Percentiles rank a stretch among this genome's conserved stretches.
phyloP scores from a whole-genome alignment of 768 basidiomycete genomes.

The Boletus sensibilis region DNA sequence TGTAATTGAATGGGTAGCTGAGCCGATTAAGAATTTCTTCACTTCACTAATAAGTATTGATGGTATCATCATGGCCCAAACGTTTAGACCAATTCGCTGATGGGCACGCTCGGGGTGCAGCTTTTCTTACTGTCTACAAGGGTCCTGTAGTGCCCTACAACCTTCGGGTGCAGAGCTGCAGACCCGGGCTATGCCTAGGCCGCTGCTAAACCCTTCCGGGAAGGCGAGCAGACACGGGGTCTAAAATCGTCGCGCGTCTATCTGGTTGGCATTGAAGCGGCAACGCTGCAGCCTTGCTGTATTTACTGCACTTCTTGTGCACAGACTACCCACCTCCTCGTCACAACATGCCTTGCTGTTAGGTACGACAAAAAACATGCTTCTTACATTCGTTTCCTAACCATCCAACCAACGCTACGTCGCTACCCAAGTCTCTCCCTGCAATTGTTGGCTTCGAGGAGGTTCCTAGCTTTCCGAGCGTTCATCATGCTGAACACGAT shows the following conservation, averaged over 20 bases:
- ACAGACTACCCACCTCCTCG: background rate
- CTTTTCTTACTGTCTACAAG: background rate
- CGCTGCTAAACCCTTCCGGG: background rate
- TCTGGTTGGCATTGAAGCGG: background rate
- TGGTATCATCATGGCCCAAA: too few species aligned
- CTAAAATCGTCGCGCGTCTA: background rate
- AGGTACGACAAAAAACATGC: too few species aligned
- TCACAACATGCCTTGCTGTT: background rate
- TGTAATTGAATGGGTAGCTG: too few species aligned
- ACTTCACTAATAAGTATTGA: too few species aligned
- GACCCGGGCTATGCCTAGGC: too few species aligned
- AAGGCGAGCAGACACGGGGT: background rate
- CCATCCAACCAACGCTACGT: background rate
- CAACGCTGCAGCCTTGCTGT: background rate
- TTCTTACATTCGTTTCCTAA: too few species aligned
- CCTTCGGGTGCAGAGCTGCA: background rate
- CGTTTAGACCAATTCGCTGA: too few species aligned
- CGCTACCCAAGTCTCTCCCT: background rate
- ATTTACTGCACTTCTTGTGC: background rate
- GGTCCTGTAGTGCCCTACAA: background rate
- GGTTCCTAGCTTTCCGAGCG: background rate
- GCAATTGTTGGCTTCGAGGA: background rate
- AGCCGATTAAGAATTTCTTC: too few species aligned
- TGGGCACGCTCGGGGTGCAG: too few species aligned
- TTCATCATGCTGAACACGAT: background rate